Conservation (phyloP, 73 alveolate species). For the Paramecium bursaria region DNA sequence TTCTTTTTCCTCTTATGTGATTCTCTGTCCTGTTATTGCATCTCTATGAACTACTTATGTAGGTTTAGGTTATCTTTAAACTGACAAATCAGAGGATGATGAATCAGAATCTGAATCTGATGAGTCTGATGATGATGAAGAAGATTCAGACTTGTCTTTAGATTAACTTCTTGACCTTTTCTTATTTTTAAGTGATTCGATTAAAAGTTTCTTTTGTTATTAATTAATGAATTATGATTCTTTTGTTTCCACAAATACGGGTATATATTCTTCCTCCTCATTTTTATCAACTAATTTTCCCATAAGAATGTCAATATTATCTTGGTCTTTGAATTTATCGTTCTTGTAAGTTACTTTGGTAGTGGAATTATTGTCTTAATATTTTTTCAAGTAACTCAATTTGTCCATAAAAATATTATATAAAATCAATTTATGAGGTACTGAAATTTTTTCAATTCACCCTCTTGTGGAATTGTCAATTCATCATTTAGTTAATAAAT, state of each 20-base stretch:
- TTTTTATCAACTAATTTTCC: constrained; percentile 13
- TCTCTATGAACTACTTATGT: constrained; percentile 48
- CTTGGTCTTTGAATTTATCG: constrained; percentile 24
- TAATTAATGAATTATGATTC: constrained; percentile 32
- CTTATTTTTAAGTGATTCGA: background rate
- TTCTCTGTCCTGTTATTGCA: constrained; percentile 15
- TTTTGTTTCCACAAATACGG: constrained; percentile 30
- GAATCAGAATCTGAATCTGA: background rate
- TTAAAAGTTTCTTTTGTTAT: background rate
- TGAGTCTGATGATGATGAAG: background rate
- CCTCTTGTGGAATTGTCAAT: constrained; percentile 40
- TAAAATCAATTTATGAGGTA: background rate
- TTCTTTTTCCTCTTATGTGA: constrained; percentile 5
- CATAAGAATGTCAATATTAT: constrained; percentile 38
- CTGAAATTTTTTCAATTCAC: constrained; percentile 15
- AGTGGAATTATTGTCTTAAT: too few relatives aligned
- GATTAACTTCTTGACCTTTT: constrained; percentile 45
- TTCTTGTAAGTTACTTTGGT: constrained; percentile 49
- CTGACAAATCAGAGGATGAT: constrained; percentile 47
- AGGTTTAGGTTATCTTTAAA: constrained; percentile 46
- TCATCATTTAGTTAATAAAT: constrained; percentile 66
- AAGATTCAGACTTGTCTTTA: background rate
- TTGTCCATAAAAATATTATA: too few relatives aligned
- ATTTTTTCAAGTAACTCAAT: constrained; percentile 15
- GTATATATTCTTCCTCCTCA: background rate